Percentiles rank a stretch among this genome's conserved stretches.
Evolutionary conservation across 1,139 yeast genomes (phyloP).

Genomic region (Hemisphaericaspora subhashii): DNA sequence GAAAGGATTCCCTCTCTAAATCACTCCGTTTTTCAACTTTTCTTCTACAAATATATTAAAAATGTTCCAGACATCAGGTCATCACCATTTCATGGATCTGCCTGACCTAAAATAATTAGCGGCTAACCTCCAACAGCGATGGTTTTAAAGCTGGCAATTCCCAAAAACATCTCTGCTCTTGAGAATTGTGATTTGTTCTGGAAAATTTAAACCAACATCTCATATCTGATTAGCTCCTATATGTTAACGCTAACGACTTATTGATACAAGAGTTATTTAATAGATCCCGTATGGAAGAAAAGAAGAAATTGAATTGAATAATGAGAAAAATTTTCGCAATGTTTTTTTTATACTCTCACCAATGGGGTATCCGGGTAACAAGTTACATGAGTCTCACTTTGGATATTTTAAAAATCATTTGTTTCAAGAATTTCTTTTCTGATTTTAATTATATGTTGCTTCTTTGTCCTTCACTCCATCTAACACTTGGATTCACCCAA

Average conservation of each 20-base stretch:
- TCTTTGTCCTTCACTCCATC: constrained; percentile 4
- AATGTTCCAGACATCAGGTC: constrained; percentile 83
- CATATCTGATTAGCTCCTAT: constrained; percentile 20
- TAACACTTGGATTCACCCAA: constrained; percentile 2
- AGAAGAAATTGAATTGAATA: background rate
- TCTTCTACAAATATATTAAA: background rate
- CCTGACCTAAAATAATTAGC: constrained; percentile 41
- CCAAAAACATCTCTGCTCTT: background rate
- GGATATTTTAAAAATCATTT: background rate
- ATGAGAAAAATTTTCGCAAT: constrained; percentile 1
- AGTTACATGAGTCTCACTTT: background rate
- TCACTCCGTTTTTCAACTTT: no score
- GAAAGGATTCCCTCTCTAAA: no score
- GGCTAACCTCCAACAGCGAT: constrained; percentile 94
- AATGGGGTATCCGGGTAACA: constrained; percentile 2
- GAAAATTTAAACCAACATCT: constrained; percentile 21
- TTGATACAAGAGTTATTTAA: constrained; percentile 8
- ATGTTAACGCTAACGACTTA: constrained; percentile 23
- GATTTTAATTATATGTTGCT: background rate
- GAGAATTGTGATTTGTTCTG: constrained; percentile 17
- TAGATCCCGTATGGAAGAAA: constrained; percentile 7
- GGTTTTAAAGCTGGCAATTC: constrained; percentile 60
- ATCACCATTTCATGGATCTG: constrained; percentile 78
- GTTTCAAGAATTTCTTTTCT: constrained; percentile 1
- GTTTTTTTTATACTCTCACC: background rate